Evolutionary conservation across 495 filamentous ascomycete genomes (phyloP), one percentile per base, ranked within the genome.

Genomic region (Hypoxylon lienhwacheense): DNA sequence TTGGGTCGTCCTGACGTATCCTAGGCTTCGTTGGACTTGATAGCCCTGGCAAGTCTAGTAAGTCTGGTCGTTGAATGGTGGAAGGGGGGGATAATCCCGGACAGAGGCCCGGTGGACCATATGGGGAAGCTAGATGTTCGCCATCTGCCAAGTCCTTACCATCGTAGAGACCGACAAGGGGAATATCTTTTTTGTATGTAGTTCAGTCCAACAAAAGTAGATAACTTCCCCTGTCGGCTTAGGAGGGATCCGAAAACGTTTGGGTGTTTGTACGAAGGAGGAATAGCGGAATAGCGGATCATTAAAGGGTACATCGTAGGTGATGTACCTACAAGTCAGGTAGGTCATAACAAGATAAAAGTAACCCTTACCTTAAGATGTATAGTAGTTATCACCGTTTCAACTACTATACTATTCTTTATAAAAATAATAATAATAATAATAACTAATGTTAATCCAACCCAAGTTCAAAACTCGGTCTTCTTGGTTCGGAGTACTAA

Each of bases 371-470:
- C n/a, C n/a, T n/a, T n/a, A n/a, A n/a, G n/a, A n/a, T n/a, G n/a
- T n/a, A n/a, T n/a, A n/a, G n/a, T n/a, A 55, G 46, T 31, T 42
- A 21, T 15, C 21, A 34, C 42, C 57, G 57, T 61, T 55, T 61
- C 57, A 51, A 61, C 51, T 55, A 47, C 46, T 54, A 42, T 52
- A 61, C 40, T n/a, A n/a, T n/a, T n/a, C n/a, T n/a, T n/a, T n/a
- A n/a, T n/a, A n/a, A n/a, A n/a, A n/a, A n/a, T n/a, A n/a, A n/a
- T n/a, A n/a, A n/a, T n/a, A n/a, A n/a, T n/a, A n/a, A n/a, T n/a
- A n/a, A n/a, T n/a, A n/a, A n/a, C n/a, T n/a, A n/a, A n/a, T n/a
- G n/a, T n/a, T n/a, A n/a, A n/a, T n/a, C n/a, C n/a, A n/a, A n/a
- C n/a, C n/a, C n/a, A n/a, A n/a, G n/a, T n/a, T n/a, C n/a, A n/a